Percentiles rank a stretch among this genome's conserved stretches.
Evolutionary conservation across 352 stramenopile genomes (phyloP).

Genomic region (Phytopythium chamaehyphon): DNA sequence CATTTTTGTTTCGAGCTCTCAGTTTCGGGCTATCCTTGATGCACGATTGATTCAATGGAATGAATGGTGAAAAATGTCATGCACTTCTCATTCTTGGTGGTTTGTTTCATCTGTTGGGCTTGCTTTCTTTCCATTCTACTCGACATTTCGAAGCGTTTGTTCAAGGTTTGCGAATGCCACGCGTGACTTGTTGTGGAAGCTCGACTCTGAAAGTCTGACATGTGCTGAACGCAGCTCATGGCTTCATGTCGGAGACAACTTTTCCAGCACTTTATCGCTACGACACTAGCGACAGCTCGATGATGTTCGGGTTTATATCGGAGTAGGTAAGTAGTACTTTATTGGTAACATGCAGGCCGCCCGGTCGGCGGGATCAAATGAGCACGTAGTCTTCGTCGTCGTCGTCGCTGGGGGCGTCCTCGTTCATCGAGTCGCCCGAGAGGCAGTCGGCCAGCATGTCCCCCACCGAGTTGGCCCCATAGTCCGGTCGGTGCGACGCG

Average conservation of each 20-base stretch:
- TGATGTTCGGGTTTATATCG: no score
- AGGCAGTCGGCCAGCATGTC: conserved; percentile 55
- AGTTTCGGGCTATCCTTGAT: no score
- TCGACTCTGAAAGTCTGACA: no score
- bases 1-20: no score
- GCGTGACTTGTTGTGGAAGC: no score
- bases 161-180: neutral
- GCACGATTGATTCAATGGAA: no score
- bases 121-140: neutral
- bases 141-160: neutral
- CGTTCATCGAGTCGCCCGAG: conserved; percentile 58
- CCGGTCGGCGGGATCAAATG: conserved; percentile 27
- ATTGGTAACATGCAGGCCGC: conserved; percentile 1
- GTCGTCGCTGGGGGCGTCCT: conserved; percentile 36
- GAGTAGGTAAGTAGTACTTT: conserved; percentile 1
- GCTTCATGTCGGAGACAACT: no score
- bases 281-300: no score
- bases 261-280: no score
- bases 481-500: conserved; percentile 52
- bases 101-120: neutral
- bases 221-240: no score
- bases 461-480: conserved; percentile 29
- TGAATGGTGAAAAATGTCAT: no score
- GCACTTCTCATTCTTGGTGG: neutral
- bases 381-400: conserved; percentile 76